Evolutionary conservation across 768 basidiomycete species (phyloP).

Genomic region (Multifurca ochricompacta): DNA sequence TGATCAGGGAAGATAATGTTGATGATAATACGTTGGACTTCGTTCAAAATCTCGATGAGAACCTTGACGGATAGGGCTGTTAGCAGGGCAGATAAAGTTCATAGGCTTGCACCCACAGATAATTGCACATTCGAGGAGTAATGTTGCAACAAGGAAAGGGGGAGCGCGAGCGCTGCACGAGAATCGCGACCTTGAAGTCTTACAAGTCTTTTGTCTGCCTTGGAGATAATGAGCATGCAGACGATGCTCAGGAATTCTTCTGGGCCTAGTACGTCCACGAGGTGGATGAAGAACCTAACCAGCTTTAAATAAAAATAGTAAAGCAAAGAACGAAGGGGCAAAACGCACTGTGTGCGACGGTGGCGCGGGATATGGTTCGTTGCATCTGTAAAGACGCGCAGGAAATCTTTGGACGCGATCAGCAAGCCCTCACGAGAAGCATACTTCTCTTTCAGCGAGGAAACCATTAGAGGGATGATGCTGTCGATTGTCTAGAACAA

Average conservation of each 20-base stretch:
- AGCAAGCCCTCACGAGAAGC: conserved; percentile 51
- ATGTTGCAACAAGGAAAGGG: conserved; percentile 57
- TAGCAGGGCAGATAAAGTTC: neutral
- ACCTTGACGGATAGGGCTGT: conserved; percentile 34
- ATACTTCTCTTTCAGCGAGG: conserved; percentile 59
- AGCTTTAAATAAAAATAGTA: neutral
- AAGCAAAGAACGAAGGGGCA: neutral
- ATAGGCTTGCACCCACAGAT: conserved; percentile 33
- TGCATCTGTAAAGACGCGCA: conserved; percentile 91
- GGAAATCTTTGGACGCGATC: conserved; percentile 66
- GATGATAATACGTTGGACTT: conserved; percentile 51
- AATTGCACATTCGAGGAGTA: conserved; percentile 42
- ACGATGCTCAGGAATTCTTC: conserved; percentile 76
- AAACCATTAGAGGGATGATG: conserved; percentile 89
- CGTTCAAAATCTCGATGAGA: conserved; percentile 56
- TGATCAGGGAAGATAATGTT: conserved; percentile 34
- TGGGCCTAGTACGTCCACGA: conserved; percentile 75
- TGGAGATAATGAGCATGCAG: conserved; percentile 79
- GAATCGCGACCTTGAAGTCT: conserved; percentile 57
- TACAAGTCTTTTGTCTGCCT: conserved; percentile 57
- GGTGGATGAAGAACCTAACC: conserved; percentile 78
- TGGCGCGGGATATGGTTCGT: conserved; percentile 88
- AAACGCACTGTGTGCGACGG: conserved; percentile 72
- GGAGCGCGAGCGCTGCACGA: conserved; percentile 52
- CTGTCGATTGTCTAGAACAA: conserved; percentile 72